Evolutionary conservation across 2,329 filamentous ascomycete genomes (phyloP).

Genomic region (Pochonia chlamydosporia): DNA sequence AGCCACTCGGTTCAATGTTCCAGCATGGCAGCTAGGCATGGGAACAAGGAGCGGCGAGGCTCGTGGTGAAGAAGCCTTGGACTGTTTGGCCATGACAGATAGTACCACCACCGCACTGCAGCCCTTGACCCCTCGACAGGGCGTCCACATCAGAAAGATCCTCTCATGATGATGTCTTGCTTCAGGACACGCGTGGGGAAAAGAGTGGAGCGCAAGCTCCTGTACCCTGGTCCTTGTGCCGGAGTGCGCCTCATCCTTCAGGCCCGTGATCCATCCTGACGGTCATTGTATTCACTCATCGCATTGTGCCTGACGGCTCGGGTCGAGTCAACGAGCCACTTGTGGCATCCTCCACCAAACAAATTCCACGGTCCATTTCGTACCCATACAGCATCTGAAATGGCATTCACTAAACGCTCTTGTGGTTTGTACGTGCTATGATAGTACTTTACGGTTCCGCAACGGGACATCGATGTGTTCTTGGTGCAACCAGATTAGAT

Average conservation of each 20-base stretch:
- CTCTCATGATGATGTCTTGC: constrained; percentile 6
- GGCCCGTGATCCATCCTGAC: neutral
- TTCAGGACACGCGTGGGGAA: constrained; percentile 3
- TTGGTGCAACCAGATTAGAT: no score
- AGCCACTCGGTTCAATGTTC: neutral
- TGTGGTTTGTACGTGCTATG: no score
- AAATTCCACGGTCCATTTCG: no score
- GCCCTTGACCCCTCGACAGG: neutral
- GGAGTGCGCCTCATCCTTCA: constrained; percentile 5
- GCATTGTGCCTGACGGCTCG: neutral
- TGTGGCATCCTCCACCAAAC: no score
- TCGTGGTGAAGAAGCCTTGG: no score
- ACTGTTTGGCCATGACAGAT: neutral
- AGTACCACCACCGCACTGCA: neutral
- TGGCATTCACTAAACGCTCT: no score
- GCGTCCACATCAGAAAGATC: neutral
- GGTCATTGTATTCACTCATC: neutral
- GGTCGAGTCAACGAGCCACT: no score
- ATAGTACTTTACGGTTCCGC: no score
- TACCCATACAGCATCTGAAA: no score
- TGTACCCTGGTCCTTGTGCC: constrained; percentile 2
- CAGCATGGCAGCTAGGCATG: neutral
- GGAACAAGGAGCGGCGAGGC: neutral
- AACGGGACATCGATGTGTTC: no score
- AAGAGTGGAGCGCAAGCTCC: constrained; percentile 2